Base-by-base conservation (phyloP, 257 asterid genomes). In the Przewalskia tangutica region DNA sequence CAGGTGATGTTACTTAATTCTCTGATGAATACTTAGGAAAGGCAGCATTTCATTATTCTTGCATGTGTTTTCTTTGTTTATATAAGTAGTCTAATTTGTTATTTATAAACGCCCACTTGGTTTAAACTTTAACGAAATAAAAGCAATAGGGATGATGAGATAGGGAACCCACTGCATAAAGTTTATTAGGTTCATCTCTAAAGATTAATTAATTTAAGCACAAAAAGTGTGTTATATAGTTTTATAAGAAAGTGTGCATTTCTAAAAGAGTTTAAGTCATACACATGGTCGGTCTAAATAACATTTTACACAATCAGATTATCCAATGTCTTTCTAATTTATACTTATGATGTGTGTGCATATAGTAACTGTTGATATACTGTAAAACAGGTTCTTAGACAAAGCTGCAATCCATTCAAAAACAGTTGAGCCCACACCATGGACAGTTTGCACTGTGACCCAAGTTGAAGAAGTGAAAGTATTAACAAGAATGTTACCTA, bases 391-490 rank as follows among this genome's bases (percentile, higher is more conserved):
- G 80, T 89, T 89, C 75, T 85, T 93, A 8, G 97, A 93, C 87
- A 93, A 88, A 84, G 95, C 96, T 0, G 94, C 96, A 53, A 90
- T 91, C 60, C 87, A 80, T 51, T 84, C 80, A 0, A 44, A 80
- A 2, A 86, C 85, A 76, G 81, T 83, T 9, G 84, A 86, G 77
- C 84, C 91, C 0, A 68, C 84, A 3, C 85, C 92, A 64, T 91
- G 97, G 97, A 90, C 83, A 55, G 88, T 89, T 1, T 91, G 96
- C 88, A 87, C 93, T 0, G 89, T 89, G 18, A 93, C 94, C 2
- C 97, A 93, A 73, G 92, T 93, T 2, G 97, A 93, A 77, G 97
- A 91, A 83, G 92, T 89, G 2, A 93, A 93, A 65, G 73, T 91
- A 60, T 77, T 93, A 7, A 81, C 89, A 16, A 86, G 97, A 85